phyloP scores from a whole-genome alignment of 176 grass and related monocot species.

The Paspalum notatum region DNA sequence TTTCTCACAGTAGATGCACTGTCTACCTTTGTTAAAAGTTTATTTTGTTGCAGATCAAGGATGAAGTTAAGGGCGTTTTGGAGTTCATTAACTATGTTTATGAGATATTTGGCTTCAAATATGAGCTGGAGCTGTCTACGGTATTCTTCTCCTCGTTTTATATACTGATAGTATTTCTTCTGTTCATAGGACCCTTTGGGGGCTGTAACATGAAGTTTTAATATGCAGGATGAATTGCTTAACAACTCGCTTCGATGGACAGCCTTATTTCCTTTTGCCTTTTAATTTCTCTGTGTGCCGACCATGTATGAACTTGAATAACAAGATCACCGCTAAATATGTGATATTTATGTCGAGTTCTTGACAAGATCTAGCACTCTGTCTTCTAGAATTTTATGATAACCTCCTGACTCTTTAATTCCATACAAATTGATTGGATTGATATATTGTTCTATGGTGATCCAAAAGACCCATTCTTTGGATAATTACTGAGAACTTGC shows the following conservation, averaged over 20 bases:
- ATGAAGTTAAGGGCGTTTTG: constrained; percentile 80
- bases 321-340: not conserved
- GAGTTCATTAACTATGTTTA: constrained; percentile 94
- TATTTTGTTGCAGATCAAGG: constrained; percentile 77
- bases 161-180: constrained; percentile 19
- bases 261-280: not conserved
- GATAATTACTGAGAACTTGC: not conserved
- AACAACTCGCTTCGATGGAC: not conserved
- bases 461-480: not conserved
- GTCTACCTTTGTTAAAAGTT: constrained; percentile 12
- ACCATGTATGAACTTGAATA: not conserved
- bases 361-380: constrained; percentile 1
- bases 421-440: not conserved
- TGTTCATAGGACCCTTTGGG: not conserved
- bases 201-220: not conserved
- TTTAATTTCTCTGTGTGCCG: not conserved
- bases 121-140: constrained; percentile 95
- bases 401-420: not conserved
- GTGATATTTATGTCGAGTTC: not conserved
- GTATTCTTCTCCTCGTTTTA: constrained; percentile 55
- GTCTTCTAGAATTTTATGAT: constrained; percentile 13
- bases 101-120: constrained; percentile 90
- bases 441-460: not conserved
- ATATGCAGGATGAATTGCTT: not conserved
- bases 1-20: not conserved